Evolutionary conservation across 192 early-diverging fungal genomes (phyloP).

Genomic region (Spinellus fusiger): DNA sequence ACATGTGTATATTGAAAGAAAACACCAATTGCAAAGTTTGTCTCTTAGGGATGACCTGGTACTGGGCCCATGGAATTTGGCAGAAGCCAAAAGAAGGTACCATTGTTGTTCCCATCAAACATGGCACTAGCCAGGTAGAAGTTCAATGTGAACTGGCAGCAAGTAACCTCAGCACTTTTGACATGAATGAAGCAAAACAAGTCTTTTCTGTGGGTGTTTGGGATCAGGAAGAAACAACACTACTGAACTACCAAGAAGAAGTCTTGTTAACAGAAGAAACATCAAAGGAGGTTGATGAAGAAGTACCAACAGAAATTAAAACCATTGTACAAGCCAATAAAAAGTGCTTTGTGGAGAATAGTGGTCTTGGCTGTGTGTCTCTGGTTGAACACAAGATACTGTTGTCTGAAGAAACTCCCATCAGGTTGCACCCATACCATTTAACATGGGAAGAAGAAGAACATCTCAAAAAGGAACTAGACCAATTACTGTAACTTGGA

Average conservation of each 20-base stretch:
- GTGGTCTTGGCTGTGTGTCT: not conserved
- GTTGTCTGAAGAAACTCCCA: not conserved
- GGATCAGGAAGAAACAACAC: not conserved
- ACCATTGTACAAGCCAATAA: not conserved
- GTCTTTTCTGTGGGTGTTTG: not conserved
- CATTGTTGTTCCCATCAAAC: not conserved
- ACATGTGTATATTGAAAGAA: not conserved
- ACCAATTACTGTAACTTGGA: not conserved
- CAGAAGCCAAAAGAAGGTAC: not conserved
- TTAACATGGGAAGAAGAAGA: not conserved
- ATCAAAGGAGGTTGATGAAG: not conserved
- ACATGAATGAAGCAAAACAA: not conserved
- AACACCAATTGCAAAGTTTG: too few relatives aligned
- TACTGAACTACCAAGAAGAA: not conserved
- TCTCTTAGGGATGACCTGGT: too few relatives aligned
- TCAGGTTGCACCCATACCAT: not conserved
- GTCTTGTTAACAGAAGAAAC: not conserved
- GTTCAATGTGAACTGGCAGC: not conserved
- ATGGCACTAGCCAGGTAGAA: not conserved
- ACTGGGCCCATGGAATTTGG: not conserved
- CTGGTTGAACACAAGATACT: not conserved
- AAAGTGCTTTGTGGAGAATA: not conserved
- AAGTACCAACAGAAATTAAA: not conserved
- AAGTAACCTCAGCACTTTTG: not conserved
- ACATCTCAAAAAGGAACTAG: not conserved